Base-by-base conservation (phyloP, 768 basidiomycete species). In the Galerina marginata region DNA sequence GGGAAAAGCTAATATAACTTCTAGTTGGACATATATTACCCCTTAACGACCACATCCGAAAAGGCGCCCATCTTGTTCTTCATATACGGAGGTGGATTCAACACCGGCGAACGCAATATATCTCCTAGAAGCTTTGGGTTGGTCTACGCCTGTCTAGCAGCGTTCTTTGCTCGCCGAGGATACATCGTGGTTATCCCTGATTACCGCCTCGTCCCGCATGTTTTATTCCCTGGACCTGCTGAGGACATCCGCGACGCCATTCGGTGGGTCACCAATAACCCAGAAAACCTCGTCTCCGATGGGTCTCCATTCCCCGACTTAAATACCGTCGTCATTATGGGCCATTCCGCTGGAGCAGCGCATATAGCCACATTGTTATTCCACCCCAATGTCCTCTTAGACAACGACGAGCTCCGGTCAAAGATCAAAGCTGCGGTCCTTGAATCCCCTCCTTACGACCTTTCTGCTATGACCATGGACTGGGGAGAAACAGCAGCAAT, bases 11-110 rank as follows among this genome's bases (percentile, higher is more conserved):
- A 25, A 29, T 44, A 37, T 25, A 20, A 50, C 12, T 39, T 39
- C 7, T 61, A 91, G 88, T 80, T 90, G 36, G 89, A 90, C 64
- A 75, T 90, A 0, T 91, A 90, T 69, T 90, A 87, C 65, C 88
- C 86, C 0, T 55, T 69, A 3, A 62, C 75, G 2, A 39, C 74
- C 2, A 50, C 69, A 5, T 59, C 67, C 10, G 65, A 68, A 23
- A 67, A 69, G 55, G 73, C 79, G 0, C 85, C 86, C 0, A 74
- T 90, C 20, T 72, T 90, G 25, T 82, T 90, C 70, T 90, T 83
- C 72, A 60, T 85, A 43, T 90, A 91, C 61, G 89, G 89, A 1
- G 89, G 89, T 2, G 87, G 88, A 2, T 88, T 87, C 67, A 73
- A 74, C 61, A 68, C 71, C 0, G 89, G 89, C 1, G 74, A 76